phyloP scores from a whole-genome alignment of 306 rosid species.

The Vicia faba region DNA sequence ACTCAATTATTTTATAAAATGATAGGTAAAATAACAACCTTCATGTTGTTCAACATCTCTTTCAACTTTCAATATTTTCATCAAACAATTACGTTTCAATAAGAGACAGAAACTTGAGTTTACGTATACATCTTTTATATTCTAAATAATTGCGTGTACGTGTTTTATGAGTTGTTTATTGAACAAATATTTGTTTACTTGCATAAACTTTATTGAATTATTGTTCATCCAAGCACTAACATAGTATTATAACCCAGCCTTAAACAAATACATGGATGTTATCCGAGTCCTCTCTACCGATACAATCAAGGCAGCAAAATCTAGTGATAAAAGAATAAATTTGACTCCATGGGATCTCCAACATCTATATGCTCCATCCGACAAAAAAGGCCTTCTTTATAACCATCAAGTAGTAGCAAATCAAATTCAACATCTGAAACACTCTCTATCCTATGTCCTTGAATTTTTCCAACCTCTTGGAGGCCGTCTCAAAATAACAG shows the following conservation, averaged over 20 bases:
- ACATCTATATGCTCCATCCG: background rate
- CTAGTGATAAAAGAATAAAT: background rate
- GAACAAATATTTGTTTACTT: too few relatives aligned
- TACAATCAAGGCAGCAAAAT: background rate
- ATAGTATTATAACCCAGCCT: background rate
- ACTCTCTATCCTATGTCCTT: background rate
- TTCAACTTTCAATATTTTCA: too few relatives aligned
- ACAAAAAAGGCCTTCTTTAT: constrained; percentile 3
- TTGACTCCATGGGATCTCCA: constrained; percentile 15
- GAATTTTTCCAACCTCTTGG: background rate
- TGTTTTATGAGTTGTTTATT: too few relatives aligned
- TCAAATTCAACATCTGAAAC: background rate
- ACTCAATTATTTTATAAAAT: too few relatives aligned
- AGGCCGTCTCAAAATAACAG: background rate
- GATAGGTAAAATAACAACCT: too few relatives aligned
- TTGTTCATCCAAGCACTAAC: too few relatives aligned
- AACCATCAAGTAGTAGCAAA: background rate
- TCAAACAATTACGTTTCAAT: too few relatives aligned
- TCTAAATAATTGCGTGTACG: too few relatives aligned
- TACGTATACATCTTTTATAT: too few relatives aligned
- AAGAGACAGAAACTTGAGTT: too few relatives aligned
- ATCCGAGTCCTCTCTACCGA: background rate
- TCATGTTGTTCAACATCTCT: too few relatives aligned
- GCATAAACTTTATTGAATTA: too few relatives aligned
- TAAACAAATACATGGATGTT: background rate